phyloP scores from a whole-genome alignment of 441 rosid species.

The Raphanus hybrid region DNA sequence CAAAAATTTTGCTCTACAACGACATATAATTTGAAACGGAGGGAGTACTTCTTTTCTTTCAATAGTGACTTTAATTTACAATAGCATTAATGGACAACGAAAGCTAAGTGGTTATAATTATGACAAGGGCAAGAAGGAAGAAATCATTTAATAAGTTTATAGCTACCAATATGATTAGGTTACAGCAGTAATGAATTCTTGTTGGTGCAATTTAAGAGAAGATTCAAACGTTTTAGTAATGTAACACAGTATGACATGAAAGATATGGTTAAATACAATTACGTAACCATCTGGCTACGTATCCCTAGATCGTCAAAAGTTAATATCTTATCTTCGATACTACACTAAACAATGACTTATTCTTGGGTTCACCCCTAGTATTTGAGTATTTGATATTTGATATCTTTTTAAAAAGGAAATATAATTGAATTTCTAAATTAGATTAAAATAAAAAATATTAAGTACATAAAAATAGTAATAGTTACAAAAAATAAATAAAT shows the following conservation, averaged over 20 bases:
- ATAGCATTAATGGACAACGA: background rate
- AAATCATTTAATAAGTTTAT: slow-evolving; percentile 27
- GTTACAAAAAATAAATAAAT: too few relatives aligned
- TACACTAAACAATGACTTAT: background rate
- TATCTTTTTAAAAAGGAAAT: too few relatives aligned
- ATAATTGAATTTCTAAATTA: too few relatives aligned
- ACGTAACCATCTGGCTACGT: slow-evolving; percentile 8
- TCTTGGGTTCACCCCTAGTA: too few relatives aligned
- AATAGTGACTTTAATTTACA: background rate
- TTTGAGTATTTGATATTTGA: too few relatives aligned
- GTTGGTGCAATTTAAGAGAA: slow-evolving; percentile 5
- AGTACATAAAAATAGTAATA: too few relatives aligned
- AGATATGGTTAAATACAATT: background rate
- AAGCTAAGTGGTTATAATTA: background rate
- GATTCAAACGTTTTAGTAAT: background rate
- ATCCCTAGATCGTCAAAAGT: background rate
- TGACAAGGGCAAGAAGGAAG: background rate
- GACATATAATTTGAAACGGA: too few relatives aligned
- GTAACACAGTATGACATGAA: background rate
- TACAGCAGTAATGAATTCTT: slow-evolving; percentile 6
- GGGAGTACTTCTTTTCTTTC: background rate
- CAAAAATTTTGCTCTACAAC: too few relatives aligned
- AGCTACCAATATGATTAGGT: slow-evolving; percentile 20
- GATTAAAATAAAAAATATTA: too few relatives aligned
- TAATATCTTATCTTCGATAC: background rate